phyloP scores from a whole-genome alignment of 1,284 basidiomycete species.

The Malassezia obtusa region DNA sequence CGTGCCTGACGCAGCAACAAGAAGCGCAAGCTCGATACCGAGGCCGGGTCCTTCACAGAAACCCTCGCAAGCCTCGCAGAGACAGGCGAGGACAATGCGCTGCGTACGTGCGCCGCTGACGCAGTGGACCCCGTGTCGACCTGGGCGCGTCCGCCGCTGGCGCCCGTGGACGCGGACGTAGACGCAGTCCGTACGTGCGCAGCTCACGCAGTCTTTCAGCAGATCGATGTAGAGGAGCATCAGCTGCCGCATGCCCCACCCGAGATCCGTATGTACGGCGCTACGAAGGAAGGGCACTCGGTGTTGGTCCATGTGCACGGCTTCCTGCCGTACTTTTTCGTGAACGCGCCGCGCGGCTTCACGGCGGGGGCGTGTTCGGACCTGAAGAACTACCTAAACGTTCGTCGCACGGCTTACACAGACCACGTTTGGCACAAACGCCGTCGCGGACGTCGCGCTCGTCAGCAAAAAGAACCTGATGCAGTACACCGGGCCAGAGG shows the following conservation, averaged over 20 bases:
- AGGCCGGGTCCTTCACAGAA: constrained; percentile 32
- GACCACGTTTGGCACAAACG: constrained; percentile 25
- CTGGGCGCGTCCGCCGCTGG: constrained; percentile 33
- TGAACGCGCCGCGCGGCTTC: constrained; percentile 43
- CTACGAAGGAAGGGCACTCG: constrained; percentile 34
- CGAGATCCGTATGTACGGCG: constrained; percentile 45
- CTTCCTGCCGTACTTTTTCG: constrained; percentile 46
- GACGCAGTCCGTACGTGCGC: constrained; percentile 20
- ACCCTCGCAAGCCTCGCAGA: constrained; percentile 31
- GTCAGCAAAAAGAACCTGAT: constrained; percentile 41
- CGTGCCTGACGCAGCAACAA: constrained; percentile 1
- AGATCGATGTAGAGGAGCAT: constrained; percentile 46
- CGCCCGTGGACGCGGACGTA: constrained; percentile 22
- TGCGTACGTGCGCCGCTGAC: constrained; percentile 11
- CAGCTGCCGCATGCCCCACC: constrained; percentile 29
- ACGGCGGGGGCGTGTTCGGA: constrained; percentile 31
- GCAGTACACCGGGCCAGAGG: constrained; percentile 39
- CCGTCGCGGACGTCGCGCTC: constrained; percentile 28
- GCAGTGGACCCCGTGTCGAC: constrained; percentile 15
- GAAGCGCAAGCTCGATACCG: constrained; percentile 25
- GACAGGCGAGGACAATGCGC: constrained; percentile 23
- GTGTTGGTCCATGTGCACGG: constrained; percentile 46
- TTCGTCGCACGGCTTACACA: constrained; percentile 9
- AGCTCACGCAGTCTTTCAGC: constrained; percentile 30
- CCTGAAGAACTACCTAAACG: constrained; percentile 43